Conservation (phyloP, 2,329 filamentous ascomycete species). For the Lomentospora prolificans region DNA sequence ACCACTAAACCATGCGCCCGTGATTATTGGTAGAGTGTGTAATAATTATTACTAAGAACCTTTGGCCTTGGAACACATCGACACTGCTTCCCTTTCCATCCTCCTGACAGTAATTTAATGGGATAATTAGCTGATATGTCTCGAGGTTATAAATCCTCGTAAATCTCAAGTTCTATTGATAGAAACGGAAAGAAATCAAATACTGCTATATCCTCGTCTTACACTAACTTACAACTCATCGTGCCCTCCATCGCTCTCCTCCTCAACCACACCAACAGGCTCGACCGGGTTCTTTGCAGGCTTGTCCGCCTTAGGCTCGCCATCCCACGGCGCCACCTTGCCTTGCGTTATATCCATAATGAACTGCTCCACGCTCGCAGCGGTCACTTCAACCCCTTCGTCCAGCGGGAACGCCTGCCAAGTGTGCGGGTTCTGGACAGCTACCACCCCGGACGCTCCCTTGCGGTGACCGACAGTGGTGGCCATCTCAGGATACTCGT, state of each 20-base stretch:
- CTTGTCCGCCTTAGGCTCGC: background rate
- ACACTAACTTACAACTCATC: constrained; percentile 2
- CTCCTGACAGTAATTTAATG: too few relatives aligned
- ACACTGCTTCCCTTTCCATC: too few relatives aligned
- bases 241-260: background rate
- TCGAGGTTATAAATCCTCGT: too few relatives aligned
- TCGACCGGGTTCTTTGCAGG: background rate
- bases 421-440: constrained; percentile 33
- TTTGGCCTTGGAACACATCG: background rate
- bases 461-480: constrained; percentile 23
- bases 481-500: constrained; percentile 34
- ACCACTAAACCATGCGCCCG: constrained; percentile 4
- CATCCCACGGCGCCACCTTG: constrained; percentile 28
- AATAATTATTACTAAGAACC: background rate
- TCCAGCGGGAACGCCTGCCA: constrained; percentile 33
- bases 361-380: constrained; percentile 29
- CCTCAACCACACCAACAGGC: background rate
- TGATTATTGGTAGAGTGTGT: background rate
- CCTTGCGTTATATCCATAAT: constrained; percentile 34
- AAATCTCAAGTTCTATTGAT: too few relatives aligned
- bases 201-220: too few relatives aligned
- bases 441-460: constrained; percentile 19
- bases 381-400: constrained; percentile 18
- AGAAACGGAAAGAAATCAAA: too few relatives aligned
- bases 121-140: too few relatives aligned